A percentile compares a stretch with the other conserved stretches of the same genome.
Conservation (phyloP, 2,329 filamentous ascomycete genomes). For the Pseudodiploospora longispora region DNA sequence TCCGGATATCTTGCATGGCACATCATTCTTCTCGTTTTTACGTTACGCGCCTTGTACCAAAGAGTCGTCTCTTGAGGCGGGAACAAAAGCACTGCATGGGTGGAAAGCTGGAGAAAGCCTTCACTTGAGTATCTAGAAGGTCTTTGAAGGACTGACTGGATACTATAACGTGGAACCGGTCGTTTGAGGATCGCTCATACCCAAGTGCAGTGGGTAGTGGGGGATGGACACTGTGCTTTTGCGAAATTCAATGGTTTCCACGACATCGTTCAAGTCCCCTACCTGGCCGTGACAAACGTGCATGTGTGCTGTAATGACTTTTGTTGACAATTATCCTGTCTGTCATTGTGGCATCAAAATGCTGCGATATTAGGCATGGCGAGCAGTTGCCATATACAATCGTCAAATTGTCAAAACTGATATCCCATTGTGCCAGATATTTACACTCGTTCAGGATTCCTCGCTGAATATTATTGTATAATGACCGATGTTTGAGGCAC, state of each 20-base stretch:
- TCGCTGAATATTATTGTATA: too few relatives aligned
- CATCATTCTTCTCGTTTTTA: conserved; percentile 41
- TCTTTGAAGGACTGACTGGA: conserved; percentile 29
- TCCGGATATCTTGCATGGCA: conserved; percentile 76
- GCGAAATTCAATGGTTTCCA: conserved; percentile 55
- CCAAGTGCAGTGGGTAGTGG: conserved; percentile 41
- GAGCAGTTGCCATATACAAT: too few relatives aligned
- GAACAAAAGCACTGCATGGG: conserved; percentile 40
- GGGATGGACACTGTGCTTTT: conserved; percentile 46
- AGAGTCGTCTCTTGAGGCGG: conserved; percentile 35
- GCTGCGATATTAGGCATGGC: too few relatives aligned
- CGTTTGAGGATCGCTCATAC: conserved; percentile 57
- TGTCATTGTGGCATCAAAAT: too few relatives aligned
- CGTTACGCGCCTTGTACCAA: conserved; percentile 36
- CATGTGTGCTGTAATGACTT: conserved; percentile 1
- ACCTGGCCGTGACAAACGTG: conserved; percentile 5
- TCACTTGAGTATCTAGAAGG: conserved; percentile 46
- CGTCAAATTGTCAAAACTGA: too few relatives aligned
- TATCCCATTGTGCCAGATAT: too few relatives aligned
- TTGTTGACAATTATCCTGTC: background rate
- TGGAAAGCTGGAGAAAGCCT: conserved; percentile 52
- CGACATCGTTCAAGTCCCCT: conserved; percentile 10
- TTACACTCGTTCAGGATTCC: too few relatives aligned
- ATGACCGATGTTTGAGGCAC: too few relatives aligned
- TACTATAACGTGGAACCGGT: conserved; percentile 56